Percentiles rank a stretch among this genome's conserved stretches.
phyloP scores from a whole-genome alignment of 2,329 filamentous ascomycete genomes.

The Colletotrichum spinosum region DNA sequence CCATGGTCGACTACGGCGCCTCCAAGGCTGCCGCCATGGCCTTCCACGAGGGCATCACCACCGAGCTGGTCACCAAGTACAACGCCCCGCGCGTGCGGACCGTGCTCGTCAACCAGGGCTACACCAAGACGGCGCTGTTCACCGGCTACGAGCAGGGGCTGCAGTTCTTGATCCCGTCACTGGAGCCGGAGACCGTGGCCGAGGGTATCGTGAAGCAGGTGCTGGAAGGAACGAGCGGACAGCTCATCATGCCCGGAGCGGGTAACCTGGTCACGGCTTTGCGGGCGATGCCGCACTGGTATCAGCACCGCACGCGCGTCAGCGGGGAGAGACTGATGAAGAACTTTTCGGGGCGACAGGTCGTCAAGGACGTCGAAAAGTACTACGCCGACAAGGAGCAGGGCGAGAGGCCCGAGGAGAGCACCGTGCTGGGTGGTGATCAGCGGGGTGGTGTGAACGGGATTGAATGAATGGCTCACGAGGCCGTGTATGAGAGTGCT shows the following conservation, averaged over 20 bases:
- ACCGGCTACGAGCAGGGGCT: constrained; percentile 63
- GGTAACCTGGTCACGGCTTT: constrained; percentile 55
- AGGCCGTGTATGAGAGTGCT: no score
- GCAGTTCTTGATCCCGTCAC: constrained; percentile 62
- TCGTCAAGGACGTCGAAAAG: constrained; percentile 57
- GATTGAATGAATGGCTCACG: constrained; percentile 3
- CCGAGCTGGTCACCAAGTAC: constrained; percentile 70
- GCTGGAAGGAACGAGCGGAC: constrained; percentile 65
- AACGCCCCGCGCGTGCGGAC: constrained; percentile 73
- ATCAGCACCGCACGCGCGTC: constrained; percentile 64
- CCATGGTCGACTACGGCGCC: constrained; percentile 74
- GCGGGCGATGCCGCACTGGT: constrained; percentile 71
- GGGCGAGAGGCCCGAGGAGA: constrained; percentile 44
- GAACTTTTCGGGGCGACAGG: constrained; percentile 59
- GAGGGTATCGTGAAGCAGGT: constrained; percentile 72
- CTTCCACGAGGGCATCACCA: constrained; percentile 75
- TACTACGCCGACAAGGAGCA: constrained; percentile 49
- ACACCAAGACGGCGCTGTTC: constrained; percentile 72
- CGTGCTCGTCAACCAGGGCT: constrained; percentile 73
- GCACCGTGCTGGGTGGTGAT: constrained; percentile 51
- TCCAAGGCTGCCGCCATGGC: constrained; percentile 74
- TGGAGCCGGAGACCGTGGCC: constrained; percentile 73
- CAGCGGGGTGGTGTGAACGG: constrained; percentile 35
- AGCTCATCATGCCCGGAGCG: constrained; percentile 65
- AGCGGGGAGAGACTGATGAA: constrained; percentile 54